Base-by-base conservation (phyloP, 148 eudicot genomes). In the Vaccinium darrowii region DNA sequence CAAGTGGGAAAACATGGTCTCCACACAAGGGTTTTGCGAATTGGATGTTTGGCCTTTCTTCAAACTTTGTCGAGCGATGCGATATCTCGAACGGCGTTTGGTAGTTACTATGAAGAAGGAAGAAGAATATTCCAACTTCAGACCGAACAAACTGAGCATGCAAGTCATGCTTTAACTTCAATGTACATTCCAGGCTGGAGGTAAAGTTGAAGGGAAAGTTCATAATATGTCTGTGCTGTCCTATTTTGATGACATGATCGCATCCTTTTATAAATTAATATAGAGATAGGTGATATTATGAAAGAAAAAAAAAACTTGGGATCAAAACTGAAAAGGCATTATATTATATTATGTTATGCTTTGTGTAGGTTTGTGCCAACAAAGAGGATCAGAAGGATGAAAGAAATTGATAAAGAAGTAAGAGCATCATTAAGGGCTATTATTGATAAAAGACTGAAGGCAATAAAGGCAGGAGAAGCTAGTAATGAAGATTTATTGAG, bases 321-420 rank as follows among this genome's bases (percentile, higher is more conserved):
- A 36, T 36, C 39, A 36, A 36, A 36, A 36, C 39, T 36, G 39
- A 36, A 36, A 36, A 36, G 39, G 39, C 39, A 36, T 36, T 36
- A 36, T 36, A 36, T 36, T 36, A 36, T 36, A 43, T 3, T 12
- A 51, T 12, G 30, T 5, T 27, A n/a, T 27, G 13, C 36, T 69
- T 69, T 25, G 21, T 56, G 21, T n/a, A 84, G 86, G 71, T 84
- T 84, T 65, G 23, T 84, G 71, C 83, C 86, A 36, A 79, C 86
- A 19, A 79, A 84, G 83, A 84, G n/a, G 75, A 84, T 79, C 86
- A 84, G 53, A 51, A 84, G 54, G 57, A 84, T 84, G 78, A 79
- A 84, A 30, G 67, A 69, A 23, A 79, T 84, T n/a, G 56, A 69
- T 23, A 67, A 27, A 25, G 83, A 84, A 79, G 71, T 80, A 79